Evolutionary conservation across 768 basidiomycete species (phyloP).

Genomic region (Tricholoma furcatifolium): DNA sequence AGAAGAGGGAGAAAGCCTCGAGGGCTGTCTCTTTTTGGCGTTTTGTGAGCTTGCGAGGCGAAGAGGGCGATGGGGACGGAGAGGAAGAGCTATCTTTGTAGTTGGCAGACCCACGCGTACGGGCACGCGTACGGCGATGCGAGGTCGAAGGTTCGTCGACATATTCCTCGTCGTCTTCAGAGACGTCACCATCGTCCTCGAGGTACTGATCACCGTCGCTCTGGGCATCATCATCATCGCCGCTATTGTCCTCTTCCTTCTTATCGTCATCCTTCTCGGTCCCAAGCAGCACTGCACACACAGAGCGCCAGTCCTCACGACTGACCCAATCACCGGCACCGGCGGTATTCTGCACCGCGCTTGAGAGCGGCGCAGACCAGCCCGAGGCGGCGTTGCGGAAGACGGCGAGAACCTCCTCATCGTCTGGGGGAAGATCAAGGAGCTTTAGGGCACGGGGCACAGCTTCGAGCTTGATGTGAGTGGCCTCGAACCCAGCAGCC

Average conservation of each 20-base stretch:
- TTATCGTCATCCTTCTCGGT: conserved; percentile 35
- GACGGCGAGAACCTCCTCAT: conserved; percentile 67
- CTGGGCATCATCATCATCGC: conserved; percentile 15
- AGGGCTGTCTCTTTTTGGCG: conserved; percentile 55
- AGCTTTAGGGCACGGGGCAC: conserved; percentile 62
- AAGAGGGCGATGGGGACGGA: conserved; percentile 4
- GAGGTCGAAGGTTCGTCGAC: conserved; percentile 22
- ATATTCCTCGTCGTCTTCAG: conserved; percentile 32
- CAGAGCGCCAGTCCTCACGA: conserved; percentile 74
- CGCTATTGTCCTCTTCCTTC: conserved; percentile 18
- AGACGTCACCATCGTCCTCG: conserved; percentile 14
- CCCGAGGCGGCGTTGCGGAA: conserved; percentile 77
- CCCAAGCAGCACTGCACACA: conserved; percentile 78
- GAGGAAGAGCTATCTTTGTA: conserved; percentile 9
- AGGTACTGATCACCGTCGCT: conserved; percentile 19
- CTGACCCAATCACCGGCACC: conserved; percentile 40
- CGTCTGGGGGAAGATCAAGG: conserved; percentile 69
- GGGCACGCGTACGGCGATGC: conserved; percentile 18
- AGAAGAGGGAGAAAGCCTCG: conserved; percentile 71
- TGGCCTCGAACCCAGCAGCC: conserved; percentile 9
- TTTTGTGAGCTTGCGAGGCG: conserved; percentile 35
- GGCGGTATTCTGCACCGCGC: conserved; percentile 13
- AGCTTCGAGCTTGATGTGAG: conserved; percentile 50
- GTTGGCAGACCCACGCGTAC: conserved; percentile 8
- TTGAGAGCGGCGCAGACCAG: conserved; percentile 44